Percentiles rank a stretch among this genome's conserved stretches.
phyloP scores from a whole-genome alignment of 2,329 filamentous ascomycete species.

The Pseudogymnoascus sp. region DNA sequence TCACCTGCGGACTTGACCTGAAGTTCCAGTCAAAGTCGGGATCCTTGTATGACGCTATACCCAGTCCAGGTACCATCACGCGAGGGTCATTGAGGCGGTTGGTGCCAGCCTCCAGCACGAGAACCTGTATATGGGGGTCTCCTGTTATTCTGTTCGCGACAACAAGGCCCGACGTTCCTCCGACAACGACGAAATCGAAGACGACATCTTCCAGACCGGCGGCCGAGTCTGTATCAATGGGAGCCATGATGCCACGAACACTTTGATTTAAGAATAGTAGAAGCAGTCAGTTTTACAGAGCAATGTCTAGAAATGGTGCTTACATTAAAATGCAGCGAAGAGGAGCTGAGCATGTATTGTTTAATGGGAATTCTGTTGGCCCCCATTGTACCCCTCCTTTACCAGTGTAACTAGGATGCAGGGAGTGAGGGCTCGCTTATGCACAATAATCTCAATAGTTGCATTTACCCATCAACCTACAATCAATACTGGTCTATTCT shows the following conservation, averaged over 20 bases:
- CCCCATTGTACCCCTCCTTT: background rate
- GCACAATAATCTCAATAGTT: background rate
- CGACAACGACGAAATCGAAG: slow-evolving; percentile 36
- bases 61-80: slow-evolving; percentile 31
- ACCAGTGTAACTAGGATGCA: background rate
- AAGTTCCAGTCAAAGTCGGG: slow-evolving; percentile 33
- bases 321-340: background rate
- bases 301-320: background rate
- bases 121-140: slow-evolving; percentile 28
- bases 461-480: background rate
- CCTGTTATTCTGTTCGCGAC: slow-evolving; percentile 34
- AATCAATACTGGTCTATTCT: background rate
- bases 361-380: background rate
- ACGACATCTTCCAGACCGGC: background rate
- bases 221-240: background rate
- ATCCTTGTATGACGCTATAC: slow-evolving; percentile 27
- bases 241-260: background rate
- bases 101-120: slow-evolving; percentile 33
- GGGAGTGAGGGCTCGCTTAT: background rate
- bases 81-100: slow-evolving; percentile 29
- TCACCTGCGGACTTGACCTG: slow-evolving; percentile 29
- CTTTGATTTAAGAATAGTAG: background rate
- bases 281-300: background rate
- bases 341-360: background rate
- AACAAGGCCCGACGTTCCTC: slow-evolving; percentile 37